A percentile compares a stretch with the other conserved stretches of the same genome.
These are phyloP conservation scores for Periconia digitata DNA, from an alignment of 2,329 filamentous ascomycete genomes.

Conservation along the genomic window DNA sequence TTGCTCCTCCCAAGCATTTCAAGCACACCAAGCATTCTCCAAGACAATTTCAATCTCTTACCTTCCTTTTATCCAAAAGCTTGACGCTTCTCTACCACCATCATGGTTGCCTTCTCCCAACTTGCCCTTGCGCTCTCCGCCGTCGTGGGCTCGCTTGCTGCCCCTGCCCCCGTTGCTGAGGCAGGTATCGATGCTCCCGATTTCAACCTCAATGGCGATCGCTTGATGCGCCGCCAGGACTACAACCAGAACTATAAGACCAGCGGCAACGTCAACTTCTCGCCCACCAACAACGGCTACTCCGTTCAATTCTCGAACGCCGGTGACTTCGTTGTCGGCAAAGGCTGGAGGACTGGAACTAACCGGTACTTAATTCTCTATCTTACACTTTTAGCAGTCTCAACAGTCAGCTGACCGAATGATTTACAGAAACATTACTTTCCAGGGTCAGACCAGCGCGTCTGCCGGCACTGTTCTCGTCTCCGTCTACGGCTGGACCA, in stretches of 20 bases:
- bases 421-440: slow-evolving; percentile 25
- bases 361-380: slow-evolving; percentile 16
- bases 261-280: slow-evolving; percentile 31
- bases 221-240: slow-evolving; percentile 30
- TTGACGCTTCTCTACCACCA: slow-evolving; percentile 2
- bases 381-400: not conserved
- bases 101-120: slow-evolving; percentile 30
- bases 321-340: slow-evolving; percentile 35
- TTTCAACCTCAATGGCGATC: slow-evolving; percentile 25
- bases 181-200: slow-evolving; percentile 24
- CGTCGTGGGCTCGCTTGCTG: slow-evolving; percentile 22
- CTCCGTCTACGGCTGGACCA: slow-evolving; percentile 59
- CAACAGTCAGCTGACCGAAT: not conserved
- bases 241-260: slow-evolving; percentile 41
- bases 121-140: slow-evolving; percentile 24
- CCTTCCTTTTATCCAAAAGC: not conserved
- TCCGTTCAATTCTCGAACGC: slow-evolving; percentile 30
- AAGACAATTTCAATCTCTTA: not conserved
- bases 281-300: slow-evolving; percentile 29
- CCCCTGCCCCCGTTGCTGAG: slow-evolving; percentile 20
- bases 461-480: slow-evolving; percentile 29
- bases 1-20: slow-evolving; percentile 11
- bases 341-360: slow-evolving; percentile 35
- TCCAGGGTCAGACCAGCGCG: slow-evolving; percentile 26
- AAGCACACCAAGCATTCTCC: slow-evolving; percentile 6